Base-by-base conservation (phyloP, 176 grass and related monocot genomes). In the Carex scoparia region DNA sequence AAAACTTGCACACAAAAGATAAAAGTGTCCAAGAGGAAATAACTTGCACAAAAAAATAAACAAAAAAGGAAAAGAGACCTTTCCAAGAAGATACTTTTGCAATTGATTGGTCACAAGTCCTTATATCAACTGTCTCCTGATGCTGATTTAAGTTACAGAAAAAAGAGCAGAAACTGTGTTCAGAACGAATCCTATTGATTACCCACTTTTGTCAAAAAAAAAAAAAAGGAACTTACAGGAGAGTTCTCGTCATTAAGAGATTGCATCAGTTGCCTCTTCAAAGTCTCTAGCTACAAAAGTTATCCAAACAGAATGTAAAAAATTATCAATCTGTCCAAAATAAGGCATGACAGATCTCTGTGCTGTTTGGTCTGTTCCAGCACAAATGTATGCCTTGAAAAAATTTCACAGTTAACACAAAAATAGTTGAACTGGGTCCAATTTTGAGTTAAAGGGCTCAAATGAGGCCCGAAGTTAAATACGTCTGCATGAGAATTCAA, bases 251-350 rank as follows among this genome's bases (percentile, higher is more conserved):
- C 91, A 64, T 92, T 92, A 10, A 98, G 78, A 5, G 96, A 95
- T 79, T 93, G 93, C 93, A 95, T 92, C 71, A 98, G 86, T 66
- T 94, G 93, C 55, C 90, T 92, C 91, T 95, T 98, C 86, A 98
- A 98, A 35, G 91, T 89, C 79, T 98, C 91, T 74, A 98, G 72
- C 96, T 98, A 84, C 80, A 80, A 46, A 58, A 60, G 30, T 76
- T 76, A 67, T 67, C 2, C 32, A 58, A 91, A 53, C 51, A 53
- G 35, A 12, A 65, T 55, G 37, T 51, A 9, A 18, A 83, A 48
- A 60, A 65, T 13, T 5, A 16, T 84, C 30, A 71, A 68, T 31
- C 49, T 71, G 62, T 84, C 33, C 28, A 63, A 28, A 81, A 8
- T 65, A 69, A 55, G 30, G 48, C 49, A 67, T 69, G 51, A 69